Percentiles rank a stretch among this genome's conserved stretches.
Evolutionary conservation across 768 basidiomycete genomes (phyloP).

Genomic region (Pleurotus cornucopiae): DNA sequence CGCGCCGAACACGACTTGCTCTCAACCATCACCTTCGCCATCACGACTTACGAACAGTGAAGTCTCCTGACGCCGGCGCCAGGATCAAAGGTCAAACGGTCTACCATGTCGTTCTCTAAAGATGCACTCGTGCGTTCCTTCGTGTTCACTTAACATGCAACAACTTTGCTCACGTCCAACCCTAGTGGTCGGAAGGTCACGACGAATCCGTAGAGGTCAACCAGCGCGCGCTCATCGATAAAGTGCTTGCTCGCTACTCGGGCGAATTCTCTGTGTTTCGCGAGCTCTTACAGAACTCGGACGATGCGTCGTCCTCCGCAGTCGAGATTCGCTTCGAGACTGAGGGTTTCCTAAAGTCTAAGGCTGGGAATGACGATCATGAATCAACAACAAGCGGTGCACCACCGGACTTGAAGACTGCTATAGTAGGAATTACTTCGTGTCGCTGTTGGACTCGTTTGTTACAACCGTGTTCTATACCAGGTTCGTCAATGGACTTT

Average conservation of each 20-base stretch:
- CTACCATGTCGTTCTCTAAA: neutral
- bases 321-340: slow-evolving; percentile 84
- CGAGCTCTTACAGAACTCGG: slow-evolving; percentile 93
- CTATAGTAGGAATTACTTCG: slow-evolving; percentile 38
- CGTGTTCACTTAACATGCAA: neutral
- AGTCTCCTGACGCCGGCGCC: neutral
- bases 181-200: slow-evolving; percentile 53
- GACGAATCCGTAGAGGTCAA: slow-evolving; percentile 89
- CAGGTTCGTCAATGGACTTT: slow-evolving; percentile 83
- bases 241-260: slow-evolving; percentile 92
- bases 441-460: neutral
- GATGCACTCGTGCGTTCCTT: neutral
- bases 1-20: too few species aligned
- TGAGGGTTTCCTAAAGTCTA: slow-evolving; percentile 35
- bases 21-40: too few species aligned
- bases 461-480: neutral
- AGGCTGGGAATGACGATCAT: slow-evolving; percentile 13
- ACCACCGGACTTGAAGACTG: slow-evolving; percentile 64
- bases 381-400: slow-evolving; percentile 8
- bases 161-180: neutral
- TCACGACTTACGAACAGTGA: too few species aligned
- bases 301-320: slow-evolving; percentile 75
- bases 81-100: neutral
- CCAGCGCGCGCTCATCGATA: slow-evolving; percentile 95
- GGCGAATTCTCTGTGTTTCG: slow-evolving; percentile 86